Percentiles rank a stretch among this genome's conserved stretches.
phyloP scores from a whole-genome alignment of 176 grass and related monocot species.

The Zizania latifolia region DNA sequence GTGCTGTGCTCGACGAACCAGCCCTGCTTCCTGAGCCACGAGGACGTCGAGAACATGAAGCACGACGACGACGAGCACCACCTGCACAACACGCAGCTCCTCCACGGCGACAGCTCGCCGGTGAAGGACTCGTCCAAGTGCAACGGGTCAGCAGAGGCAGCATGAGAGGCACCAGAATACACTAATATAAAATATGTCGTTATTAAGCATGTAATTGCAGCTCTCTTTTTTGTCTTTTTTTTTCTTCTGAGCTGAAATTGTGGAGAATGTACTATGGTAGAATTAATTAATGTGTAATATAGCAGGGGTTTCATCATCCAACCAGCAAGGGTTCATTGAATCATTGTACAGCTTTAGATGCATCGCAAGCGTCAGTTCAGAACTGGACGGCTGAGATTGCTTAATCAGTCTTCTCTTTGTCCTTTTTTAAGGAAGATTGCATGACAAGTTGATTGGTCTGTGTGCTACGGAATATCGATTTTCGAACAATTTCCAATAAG shows the following conservation, averaged over 20 bases:
- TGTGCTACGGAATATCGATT: no score
- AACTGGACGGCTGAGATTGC: no score
- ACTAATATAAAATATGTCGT: no score
- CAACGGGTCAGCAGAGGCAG: conserved; percentile 15
- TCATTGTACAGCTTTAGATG: no score
- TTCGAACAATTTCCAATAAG: no score
- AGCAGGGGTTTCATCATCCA: no score
- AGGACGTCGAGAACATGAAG: conserved; percentile 60
- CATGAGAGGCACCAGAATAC: not conserved
- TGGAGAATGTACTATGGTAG: conserved; percentile 12
- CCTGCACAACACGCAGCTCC: conserved; percentile 45
- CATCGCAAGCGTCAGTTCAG: no score
- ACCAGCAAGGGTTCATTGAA: no score
- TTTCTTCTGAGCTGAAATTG: conserved; percentile 19
- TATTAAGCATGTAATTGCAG: conserved; percentile 23
- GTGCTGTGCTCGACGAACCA: conserved; percentile 91
- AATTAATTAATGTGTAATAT: no score
- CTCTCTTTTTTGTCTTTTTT: not conserved
- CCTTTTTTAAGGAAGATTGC: no score
- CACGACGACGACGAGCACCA: conserved; percentile 45
- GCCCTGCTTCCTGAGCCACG: conserved; percentile 70
- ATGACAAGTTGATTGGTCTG: no score
- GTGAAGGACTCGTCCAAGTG: conserved; percentile 26
- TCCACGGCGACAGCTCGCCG: conserved; percentile 7
- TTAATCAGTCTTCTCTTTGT: no score